Percentiles rank a stretch among this genome's conserved stretches.
phyloP scores from a whole-genome alignment of 2,329 filamentous ascomycete genomes.

The Sordariomycetes sp. region DNA sequence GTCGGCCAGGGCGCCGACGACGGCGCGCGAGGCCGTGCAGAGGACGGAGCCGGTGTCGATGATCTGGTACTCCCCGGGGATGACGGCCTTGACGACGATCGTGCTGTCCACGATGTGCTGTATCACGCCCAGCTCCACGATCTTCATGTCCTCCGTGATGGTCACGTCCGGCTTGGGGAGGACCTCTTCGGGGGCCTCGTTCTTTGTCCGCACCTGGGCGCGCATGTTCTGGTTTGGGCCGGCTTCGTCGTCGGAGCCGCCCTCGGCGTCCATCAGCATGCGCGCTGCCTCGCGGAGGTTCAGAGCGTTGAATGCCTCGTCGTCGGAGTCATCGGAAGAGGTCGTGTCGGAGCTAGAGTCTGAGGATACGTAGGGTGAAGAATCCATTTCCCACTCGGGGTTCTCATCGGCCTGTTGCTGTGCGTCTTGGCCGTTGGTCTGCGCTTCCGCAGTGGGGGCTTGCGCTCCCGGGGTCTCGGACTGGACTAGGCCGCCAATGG shows the following conservation, averaged over 20 bases:
- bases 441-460: not conserved
- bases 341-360: conserved; percentile 49
- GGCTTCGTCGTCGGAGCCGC: conserved; percentile 66
- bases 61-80: conserved; percentile 72
- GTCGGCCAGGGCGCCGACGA: conserved; percentile 77
- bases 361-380: conserved; percentile 61
- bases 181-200: conserved; percentile 58
- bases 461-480: conserved; percentile 6
- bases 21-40: conserved; percentile 61
- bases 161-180: conserved; percentile 66
- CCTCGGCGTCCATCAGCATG: conserved; percentile 75
- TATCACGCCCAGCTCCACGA: conserved; percentile 65
- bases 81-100: conserved; percentile 67
- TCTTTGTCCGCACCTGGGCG: conserved; percentile 60
- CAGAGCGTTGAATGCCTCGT: conserved; percentile 61
- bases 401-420: conserved; percentile 23
- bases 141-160: conserved; percentile 67
- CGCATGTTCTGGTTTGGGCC: conserved; percentile 34
- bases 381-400: conserved; percentile 79
- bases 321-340: conserved; percentile 44
- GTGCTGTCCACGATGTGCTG: conserved; percentile 71
- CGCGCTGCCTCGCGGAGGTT: conserved; percentile 74
- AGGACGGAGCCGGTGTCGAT: conserved; percentile 77
- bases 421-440: conserved; percentile 1
- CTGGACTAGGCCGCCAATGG: conserved; percentile 23